Percentiles rank a stretch among this genome's conserved stretches.
phyloP scores from a whole-genome alignment of 2,329 filamentous ascomycete species.

The Esteya vermicola region DNA sequence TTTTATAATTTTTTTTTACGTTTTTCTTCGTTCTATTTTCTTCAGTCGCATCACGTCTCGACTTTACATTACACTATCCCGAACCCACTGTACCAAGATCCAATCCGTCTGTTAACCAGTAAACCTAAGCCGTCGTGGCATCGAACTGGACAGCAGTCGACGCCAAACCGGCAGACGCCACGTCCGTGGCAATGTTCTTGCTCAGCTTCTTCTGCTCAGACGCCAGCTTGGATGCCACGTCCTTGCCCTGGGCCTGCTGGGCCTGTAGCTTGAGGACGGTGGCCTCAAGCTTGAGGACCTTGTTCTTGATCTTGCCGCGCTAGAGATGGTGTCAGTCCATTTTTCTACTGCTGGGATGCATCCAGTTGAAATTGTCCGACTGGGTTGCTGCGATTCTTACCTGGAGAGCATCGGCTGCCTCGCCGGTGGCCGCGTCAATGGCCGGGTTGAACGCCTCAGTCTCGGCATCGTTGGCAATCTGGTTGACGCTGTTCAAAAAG shows the following conservation, averaged over 20 bases:
- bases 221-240: slow-evolving; percentile 21
- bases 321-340: slow-evolving; percentile 2
- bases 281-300: slow-evolving; percentile 32
- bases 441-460: slow-evolving; percentile 29
- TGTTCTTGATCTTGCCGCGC: slow-evolving; percentile 34
- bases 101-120: not conserved
- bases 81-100: not conserved
- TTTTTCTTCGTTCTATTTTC: no score
- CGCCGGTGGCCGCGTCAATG: slow-evolving; percentile 23
- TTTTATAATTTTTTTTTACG: no score
- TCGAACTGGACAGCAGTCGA: slow-evolving; percentile 21
- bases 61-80: not conserved
- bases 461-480: slow-evolving; percentile 31
- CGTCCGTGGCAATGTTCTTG: slow-evolving; percentile 28
- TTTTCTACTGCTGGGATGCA: slow-evolving; percentile 2
- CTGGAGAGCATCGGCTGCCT: slow-evolving; percentile 24
- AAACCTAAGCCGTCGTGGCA: slow-evolving; percentile 11
- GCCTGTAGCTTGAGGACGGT: slow-evolving; percentile 28
- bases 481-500: slow-evolving; percentile 25
- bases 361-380: no score
- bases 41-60: not conserved
- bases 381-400: slow-evolving; percentile 7
- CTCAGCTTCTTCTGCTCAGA: slow-evolving; percentile 28
- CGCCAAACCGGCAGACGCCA: slow-evolving; percentile 21
- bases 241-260: slow-evolving; percentile 27